Conservation (phyloP, 75 land plant genomes). For the Chamaecyparis obtusa region DNA sequence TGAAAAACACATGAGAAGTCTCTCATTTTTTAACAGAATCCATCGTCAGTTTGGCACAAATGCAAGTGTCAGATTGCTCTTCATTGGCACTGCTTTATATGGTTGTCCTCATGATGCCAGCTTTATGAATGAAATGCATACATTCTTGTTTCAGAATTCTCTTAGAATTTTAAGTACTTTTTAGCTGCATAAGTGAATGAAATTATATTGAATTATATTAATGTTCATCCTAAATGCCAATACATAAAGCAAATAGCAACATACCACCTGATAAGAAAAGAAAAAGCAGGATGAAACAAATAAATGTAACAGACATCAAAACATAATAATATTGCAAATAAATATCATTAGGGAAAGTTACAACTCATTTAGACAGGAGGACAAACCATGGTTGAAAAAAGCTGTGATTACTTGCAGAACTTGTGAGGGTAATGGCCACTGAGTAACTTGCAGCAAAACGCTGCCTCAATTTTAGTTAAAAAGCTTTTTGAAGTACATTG, state of each 20-base stretch:
- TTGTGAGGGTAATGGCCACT: no score
- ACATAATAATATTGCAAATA: not conserved
- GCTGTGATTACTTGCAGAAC: no score
- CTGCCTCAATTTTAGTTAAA: no score
- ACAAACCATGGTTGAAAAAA: no score
- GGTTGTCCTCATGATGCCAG: not conserved
- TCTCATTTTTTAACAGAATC: not conserved
- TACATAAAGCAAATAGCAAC: not conserved
- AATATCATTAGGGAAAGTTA: no score
- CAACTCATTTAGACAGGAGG: no score
- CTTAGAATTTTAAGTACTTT: not conserved
- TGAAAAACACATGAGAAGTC: not conserved
- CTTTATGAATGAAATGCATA: not conserved
- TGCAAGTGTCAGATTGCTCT: not conserved
- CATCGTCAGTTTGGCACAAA: not conserved
- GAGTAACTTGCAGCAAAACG: no score
- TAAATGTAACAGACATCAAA: not conserved
- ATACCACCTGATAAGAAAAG: not conserved
- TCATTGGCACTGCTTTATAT: not conserved
- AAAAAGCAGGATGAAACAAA: not conserved
- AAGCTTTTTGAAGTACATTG: no score
- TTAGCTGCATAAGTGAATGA: not conserved
- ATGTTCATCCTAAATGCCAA: not conserved
- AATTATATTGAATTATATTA: not conserved
- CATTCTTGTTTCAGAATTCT: not conserved